Conservation (phyloP, 768 basidiomycete genomes). For the Amanita pallidorosea region DNA sequence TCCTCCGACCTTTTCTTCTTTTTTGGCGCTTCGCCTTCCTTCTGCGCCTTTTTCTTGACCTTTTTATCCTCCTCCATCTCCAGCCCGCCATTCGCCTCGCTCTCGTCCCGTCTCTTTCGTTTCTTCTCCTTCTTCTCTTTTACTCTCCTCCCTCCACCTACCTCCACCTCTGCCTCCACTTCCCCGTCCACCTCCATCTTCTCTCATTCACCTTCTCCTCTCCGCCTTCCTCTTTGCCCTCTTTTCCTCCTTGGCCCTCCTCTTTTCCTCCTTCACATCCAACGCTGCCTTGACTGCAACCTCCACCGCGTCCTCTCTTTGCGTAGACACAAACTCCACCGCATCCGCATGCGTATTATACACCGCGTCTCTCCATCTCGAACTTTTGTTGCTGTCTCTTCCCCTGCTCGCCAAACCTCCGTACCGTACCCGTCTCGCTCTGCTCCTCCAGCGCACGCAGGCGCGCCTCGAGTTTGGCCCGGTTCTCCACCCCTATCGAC, state of each 20-base stretch:
- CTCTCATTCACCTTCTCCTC: slow-evolving; percentile 25
- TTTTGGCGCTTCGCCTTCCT: slow-evolving; percentile 13
- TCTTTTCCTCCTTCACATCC: slow-evolving; percentile 86
- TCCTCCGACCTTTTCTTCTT: slow-evolving; percentile 49
- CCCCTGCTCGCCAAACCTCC: slow-evolving; percentile 44
- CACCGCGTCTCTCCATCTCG: slow-evolving; percentile 72
- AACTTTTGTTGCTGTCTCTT: slow-evolving; percentile 69
- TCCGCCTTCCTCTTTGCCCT: slow-evolving; percentile 58
- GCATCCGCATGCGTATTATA: slow-evolving; percentile 86
- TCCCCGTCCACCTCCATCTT: slow-evolving; percentile 38
- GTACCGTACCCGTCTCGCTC: slow-evolving; percentile 60
- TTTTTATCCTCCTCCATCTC: slow-evolving; percentile 73
- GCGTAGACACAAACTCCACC: slow-evolving; percentile 76
- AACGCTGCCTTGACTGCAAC: slow-evolving; percentile 61
- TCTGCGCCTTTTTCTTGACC: slow-evolving; percentile 31
- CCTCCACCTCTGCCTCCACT: too few relatives aligned
- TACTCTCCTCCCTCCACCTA: too few relatives aligned
- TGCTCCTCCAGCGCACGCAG: slow-evolving; percentile 83
- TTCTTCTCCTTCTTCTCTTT: too few relatives aligned
- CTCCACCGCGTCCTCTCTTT: slow-evolving; percentile 69
- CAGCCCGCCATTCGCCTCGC: slow-evolving; percentile 36
- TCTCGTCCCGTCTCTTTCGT: slow-evolving; percentile 80
- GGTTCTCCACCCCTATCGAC: slow-evolving; percentile 86
- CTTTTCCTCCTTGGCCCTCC: slow-evolving; percentile 68
- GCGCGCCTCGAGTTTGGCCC: slow-evolving; percentile 91